A percentile compares a stretch with the other conserved stretches of the same genome.
These are phyloP conservation scores for Chlorella sp. DNA, from an alignment of 139 green algal genomes.

Conservation along the genomic window DNA sequence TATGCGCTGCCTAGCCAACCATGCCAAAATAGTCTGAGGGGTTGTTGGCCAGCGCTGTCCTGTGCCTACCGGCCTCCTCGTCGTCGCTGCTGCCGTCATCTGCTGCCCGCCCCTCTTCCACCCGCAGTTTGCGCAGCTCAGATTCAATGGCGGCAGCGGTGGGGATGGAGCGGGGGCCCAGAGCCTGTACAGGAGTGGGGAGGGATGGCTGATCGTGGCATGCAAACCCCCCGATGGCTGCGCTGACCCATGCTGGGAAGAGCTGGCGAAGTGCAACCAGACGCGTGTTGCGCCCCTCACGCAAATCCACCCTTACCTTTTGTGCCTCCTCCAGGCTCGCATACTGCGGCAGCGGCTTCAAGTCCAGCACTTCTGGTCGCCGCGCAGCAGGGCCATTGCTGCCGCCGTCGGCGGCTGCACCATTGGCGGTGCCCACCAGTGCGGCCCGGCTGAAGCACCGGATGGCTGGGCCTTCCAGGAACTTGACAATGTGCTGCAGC, in stretches of 20 bases:
- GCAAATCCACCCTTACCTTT: slow-evolving; percentile 17
- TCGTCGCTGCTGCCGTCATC: slow-evolving; percentile 24
- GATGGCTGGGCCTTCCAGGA: slow-evolving; percentile 46
- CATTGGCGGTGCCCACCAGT: not conserved
- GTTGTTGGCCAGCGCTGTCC: slow-evolving; percentile 48
- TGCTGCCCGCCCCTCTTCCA: slow-evolving; percentile 43
- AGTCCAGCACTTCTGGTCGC: slow-evolving; percentile 47
- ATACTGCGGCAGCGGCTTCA: slow-evolving; percentile 57
- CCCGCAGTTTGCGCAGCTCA: slow-evolving; percentile 41
- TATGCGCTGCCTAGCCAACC: slow-evolving; percentile 32
- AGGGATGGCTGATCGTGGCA: no score
- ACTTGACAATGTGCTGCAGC: slow-evolving; percentile 29
- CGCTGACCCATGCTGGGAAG: no score
- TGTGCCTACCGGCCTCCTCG: not conserved
- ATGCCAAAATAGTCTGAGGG: slow-evolving; percentile 59
- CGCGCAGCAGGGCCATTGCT: not conserved
- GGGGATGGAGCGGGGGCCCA: slow-evolving; percentile 54
- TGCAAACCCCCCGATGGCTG: no score
- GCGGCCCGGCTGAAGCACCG: slow-evolving; percentile 18
- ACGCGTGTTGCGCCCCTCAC: no score
- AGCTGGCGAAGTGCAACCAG: no score
- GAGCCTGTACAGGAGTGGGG: slow-evolving; percentile 25
- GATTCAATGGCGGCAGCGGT: slow-evolving; percentile 34
- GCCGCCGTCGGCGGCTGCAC: not conserved
- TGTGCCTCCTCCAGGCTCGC: slow-evolving; percentile 55